Conservation (phyloP, 306 rosid species). For the Inga laurina region DNA sequence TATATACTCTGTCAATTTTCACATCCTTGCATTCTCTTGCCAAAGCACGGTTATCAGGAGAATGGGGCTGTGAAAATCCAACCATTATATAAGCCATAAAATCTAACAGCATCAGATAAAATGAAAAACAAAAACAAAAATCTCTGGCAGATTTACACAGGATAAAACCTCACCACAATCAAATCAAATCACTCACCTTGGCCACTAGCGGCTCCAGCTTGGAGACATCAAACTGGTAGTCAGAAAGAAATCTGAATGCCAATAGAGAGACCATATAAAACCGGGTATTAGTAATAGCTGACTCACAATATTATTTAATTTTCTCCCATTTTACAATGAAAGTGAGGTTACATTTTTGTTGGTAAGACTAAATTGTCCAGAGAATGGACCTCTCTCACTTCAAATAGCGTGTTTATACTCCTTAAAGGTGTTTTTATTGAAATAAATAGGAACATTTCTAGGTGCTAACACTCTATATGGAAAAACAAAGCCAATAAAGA, state of each 20-base stretch:
- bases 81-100: conserved; percentile 23
- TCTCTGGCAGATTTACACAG: neutral
- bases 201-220: conserved; percentile 85
- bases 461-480: neutral
- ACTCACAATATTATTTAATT: neutral
- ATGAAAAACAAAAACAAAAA: neutral
- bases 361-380: neutral
- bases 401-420: neutral
- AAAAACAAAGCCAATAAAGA: neutral
- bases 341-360: neutral
- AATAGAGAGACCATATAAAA: conserved; percentile 11
- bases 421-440: neutral
- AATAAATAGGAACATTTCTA: neutral
- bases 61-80: conserved; percentile 77
- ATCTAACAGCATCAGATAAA: neutral
- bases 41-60: conserved; percentile 92
- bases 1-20: conserved; percentile 88
- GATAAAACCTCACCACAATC: neutral
- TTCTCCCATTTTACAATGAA: conserved; percentile 15
- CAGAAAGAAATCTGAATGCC: conserved; percentile 61
- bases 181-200: conserved; percentile 51
- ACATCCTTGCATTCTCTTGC: conserved; percentile 99
- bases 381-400: neutral
- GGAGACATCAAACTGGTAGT: conserved; percentile 74
- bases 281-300: conserved; percentile 11